Conservation (phyloP, 345 rosid genomes). For the Tarenaya hassleriana region DNA sequence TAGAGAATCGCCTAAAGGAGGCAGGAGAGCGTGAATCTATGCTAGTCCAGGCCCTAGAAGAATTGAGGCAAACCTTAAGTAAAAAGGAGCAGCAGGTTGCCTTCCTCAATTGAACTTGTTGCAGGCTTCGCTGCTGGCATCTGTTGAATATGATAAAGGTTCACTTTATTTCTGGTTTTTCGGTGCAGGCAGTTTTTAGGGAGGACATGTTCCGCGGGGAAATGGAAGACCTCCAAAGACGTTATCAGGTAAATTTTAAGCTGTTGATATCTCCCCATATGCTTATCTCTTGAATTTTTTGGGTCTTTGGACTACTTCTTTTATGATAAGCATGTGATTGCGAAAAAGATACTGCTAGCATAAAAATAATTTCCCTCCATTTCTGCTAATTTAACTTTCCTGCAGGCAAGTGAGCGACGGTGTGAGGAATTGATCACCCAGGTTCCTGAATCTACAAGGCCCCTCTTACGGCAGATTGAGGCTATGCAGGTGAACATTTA, state of each 20-base stretch:
- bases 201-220: constrained; percentile 82
- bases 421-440: constrained; percentile 96
- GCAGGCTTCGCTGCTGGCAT: constrained; percentile 8
- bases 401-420: constrained; percentile 94
- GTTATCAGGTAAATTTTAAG: constrained; percentile 62
- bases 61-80: constrained; percentile 85
- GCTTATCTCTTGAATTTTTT: not conserved
- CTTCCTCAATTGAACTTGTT: constrained; percentile 17
- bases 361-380: constrained; percentile 12
- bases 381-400: constrained; percentile 16
- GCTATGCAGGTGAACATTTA: constrained; percentile 75
- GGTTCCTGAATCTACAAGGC: constrained; percentile 99
- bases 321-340: constrained; percentile 2
- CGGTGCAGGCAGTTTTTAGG: constrained; percentile 59
- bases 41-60: constrained; percentile 93
- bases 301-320: constrained; percentile 9
- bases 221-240: constrained; percentile 84
- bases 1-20: constrained; percentile 81
- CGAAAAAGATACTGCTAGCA: constrained; percentile 3
- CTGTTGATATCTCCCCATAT: constrained; percentile 3
- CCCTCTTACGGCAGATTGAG: constrained; percentile 94
- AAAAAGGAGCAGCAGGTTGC: constrained; percentile 93
- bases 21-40: constrained; percentile 90
- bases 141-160: constrained; percentile 3
- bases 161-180: constrained; percentile 15